A percentile compares a stretch with the other conserved stretches of the same genome.
Conservation (phyloP, 495 filamentous ascomycete genomes). For the Penicillium argentinense region DNA sequence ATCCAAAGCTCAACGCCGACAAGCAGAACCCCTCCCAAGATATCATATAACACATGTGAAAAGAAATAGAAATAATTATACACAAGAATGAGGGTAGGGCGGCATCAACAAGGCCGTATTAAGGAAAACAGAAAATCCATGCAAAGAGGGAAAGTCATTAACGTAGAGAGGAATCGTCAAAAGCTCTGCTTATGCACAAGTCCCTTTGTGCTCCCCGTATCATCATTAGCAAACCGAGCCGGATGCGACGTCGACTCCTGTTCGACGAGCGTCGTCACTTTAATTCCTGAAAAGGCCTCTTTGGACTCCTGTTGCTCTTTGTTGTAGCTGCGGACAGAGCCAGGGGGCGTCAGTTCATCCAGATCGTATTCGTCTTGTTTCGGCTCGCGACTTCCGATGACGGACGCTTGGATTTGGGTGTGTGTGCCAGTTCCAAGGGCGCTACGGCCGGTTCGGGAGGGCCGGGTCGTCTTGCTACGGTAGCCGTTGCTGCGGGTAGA, state of each 20-base stretch:
- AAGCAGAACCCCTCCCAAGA: background rate
- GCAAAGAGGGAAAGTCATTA: background rate
- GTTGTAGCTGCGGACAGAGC: conserved; percentile 2
- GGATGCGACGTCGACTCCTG: conserved; percentile 21
- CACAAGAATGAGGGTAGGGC: background rate
- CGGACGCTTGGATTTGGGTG: conserved; percentile 24
- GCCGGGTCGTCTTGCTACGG: conserved; percentile 22
- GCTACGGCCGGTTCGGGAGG: conserved; percentile 17
- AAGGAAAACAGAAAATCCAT: background rate
- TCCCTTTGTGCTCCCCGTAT: conserved; percentile 26
- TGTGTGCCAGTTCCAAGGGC: conserved; percentile 21
- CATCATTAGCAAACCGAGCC: conserved; percentile 11
- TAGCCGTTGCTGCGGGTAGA: conserved; percentile 32
- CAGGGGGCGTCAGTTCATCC: conserved; percentile 15
- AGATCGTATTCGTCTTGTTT: conserved; percentile 23
- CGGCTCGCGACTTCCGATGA: conserved; percentile 16
- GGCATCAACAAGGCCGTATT: background rate
- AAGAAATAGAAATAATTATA: background rate
- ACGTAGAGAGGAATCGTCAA: conserved; percentile 1
- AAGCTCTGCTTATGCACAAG: conserved; percentile 25
- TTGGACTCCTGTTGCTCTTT: conserved; percentile 9
- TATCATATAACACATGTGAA: background rate
- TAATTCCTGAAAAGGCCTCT: conserved; percentile 20
- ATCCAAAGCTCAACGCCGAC: too few relatives aligned
- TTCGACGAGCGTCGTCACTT: conserved; percentile 34